Conservation (phyloP, 1,284 basidiomycete genomes). For the Coniophora puteana region DNA sequence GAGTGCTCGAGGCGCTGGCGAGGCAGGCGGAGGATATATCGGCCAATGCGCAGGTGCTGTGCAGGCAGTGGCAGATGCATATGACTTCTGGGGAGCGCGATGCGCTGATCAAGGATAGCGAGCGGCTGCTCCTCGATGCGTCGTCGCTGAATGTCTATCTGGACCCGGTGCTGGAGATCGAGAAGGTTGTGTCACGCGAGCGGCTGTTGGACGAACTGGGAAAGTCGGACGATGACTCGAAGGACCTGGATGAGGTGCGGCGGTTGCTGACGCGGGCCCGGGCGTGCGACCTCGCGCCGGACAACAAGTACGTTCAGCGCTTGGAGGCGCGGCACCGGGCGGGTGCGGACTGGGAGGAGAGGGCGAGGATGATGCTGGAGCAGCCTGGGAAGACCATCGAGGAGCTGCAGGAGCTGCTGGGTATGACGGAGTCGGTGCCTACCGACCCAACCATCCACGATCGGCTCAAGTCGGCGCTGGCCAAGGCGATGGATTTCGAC, state of each 20-base stretch:
- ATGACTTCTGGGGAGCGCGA: conserved; percentile 48
- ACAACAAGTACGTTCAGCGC: conserved; percentile 56
- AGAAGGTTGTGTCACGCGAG: conserved; percentile 72
- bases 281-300: conserved; percentile 59
- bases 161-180: conserved; percentile 70
- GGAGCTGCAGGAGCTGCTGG: conserved; percentile 65
- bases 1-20: conserved; percentile 50
- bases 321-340: conserved; percentile 55
- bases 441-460: conserved; percentile 60
- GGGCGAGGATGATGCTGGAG: conserved; percentile 56
- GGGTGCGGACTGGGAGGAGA: conserved; percentile 70
- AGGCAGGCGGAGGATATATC: conserved; percentile 66
- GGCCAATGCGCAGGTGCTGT: conserved; percentile 47
- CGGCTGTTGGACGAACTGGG: conserved; percentile 67
- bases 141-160: conserved; percentile 76
- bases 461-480: conserved; percentile 53
- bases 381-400: conserved; percentile 67
- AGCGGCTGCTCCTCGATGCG: conserved; percentile 62
- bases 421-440: conserved; percentile 56
- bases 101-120: conserved; percentile 63
- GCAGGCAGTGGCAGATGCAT: too few species aligned
- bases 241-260: conserved; percentile 65
- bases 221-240: conserved; percentile 54
- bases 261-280: conserved; percentile 62
- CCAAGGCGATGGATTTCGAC: conserved; percentile 71